Percentiles rank a stretch among this genome's conserved stretches.
These are phyloP conservation scores for Trichophaea hybrida DNA, from an alignment of 2,329 filamentous ascomycete genomes.

Conservation along the genomic window DNA sequence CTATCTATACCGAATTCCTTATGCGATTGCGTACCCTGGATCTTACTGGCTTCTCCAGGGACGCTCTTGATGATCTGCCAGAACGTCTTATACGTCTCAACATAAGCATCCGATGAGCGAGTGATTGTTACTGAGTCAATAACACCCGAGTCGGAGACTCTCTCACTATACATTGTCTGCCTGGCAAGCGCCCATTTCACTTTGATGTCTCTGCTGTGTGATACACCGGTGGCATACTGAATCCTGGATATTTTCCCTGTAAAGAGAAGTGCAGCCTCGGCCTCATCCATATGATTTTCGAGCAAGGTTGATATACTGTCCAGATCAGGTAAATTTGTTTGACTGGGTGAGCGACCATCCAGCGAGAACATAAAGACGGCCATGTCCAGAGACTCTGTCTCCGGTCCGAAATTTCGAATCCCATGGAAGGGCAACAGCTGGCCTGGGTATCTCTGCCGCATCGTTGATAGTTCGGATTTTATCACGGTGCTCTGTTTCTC, in stretches of 20 bases:
- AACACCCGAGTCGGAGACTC: neutral
- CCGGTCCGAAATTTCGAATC: neutral
- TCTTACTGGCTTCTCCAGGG: neutral
- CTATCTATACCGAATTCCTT: neutral
- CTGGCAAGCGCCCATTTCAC: too few species aligned
- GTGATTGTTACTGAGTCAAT: neutral
- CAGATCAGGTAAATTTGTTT: too few species aligned
- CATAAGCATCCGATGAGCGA: neutral
- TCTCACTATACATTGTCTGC: neutral
- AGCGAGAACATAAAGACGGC: too few species aligned
- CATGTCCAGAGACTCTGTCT: neutral
- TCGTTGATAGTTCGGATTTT: neutral
- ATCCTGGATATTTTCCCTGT: neutral
- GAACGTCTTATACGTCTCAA: neutral
- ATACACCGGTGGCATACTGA: neutral
- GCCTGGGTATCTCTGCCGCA: neutral
- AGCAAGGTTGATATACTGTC: neutral
- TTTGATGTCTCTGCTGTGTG: too few species aligned
- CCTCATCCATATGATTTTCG: neutral
- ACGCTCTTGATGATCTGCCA: neutral
- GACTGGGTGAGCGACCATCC: too few species aligned
- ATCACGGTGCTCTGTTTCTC: neutral
- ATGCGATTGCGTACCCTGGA: neutral
- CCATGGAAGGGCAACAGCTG: neutral
- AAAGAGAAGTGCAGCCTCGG: neutral